Conservation (phyloP, 202 grass and related monocot genomes). For the Carex arenaria region DNA sequence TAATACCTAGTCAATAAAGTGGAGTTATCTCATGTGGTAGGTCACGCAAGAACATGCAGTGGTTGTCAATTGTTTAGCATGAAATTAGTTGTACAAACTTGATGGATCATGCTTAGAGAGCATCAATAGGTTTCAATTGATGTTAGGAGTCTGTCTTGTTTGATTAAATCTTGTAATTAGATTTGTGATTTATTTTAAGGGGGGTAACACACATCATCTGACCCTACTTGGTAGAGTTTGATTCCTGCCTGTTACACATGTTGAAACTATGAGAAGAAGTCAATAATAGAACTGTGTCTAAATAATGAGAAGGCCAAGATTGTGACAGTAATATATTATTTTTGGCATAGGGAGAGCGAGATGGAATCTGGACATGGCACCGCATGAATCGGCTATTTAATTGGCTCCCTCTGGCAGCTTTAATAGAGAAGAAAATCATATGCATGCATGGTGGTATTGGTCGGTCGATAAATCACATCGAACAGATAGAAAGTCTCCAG, state of each 20-base stretch:
- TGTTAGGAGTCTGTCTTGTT: background rate
- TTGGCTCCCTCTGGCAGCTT: slow-evolving; percentile 94
- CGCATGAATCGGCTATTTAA: slow-evolving; percentile 97
- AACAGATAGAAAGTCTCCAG: slow-evolving; percentile 96
- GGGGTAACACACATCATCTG: background rate
- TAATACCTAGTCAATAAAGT: background rate
- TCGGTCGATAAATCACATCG: slow-evolving; percentile 98
- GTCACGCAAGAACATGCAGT: background rate
- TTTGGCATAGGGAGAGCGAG: slow-evolving; percentile 78
- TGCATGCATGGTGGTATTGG: slow-evolving; percentile 99
- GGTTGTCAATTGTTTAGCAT: background rate
- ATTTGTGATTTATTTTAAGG: background rate
- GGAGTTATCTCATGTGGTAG: background rate
- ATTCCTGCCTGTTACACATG: background rate
- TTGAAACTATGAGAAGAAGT: background rate
- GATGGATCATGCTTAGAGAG: background rate
- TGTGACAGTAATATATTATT: slow-evolving; percentile 6
- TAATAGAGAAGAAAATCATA: slow-evolving; percentile 99
- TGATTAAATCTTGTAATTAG: background rate
- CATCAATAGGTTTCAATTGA: background rate
- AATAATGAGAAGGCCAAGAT: background rate
- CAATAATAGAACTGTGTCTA: slow-evolving; percentile 2
- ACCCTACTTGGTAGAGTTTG: background rate
- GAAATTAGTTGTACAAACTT: background rate
- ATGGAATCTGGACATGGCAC: slow-evolving; percentile 99